Evolutionary conservation across 2,329 filamentous ascomycete genomes (phyloP), one percentile per base, ranked within the genome.

Genomic region (Septoria linicola): DNA sequence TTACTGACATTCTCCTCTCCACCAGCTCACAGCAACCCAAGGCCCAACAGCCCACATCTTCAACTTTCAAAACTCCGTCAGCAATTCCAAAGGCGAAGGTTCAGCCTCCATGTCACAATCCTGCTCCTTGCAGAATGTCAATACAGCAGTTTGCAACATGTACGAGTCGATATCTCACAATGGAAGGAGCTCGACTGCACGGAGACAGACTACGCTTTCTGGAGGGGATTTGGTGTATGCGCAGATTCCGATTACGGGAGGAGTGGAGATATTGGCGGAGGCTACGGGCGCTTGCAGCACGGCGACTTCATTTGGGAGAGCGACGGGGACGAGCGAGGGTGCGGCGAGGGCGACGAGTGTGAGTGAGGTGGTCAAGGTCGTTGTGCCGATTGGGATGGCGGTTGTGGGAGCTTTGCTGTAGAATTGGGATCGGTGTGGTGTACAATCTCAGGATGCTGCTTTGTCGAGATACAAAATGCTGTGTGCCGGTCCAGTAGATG

Each of bases 201-300:
- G 43, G n/a, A 46, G 43, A n/a, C 32, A 46, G 43, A 46, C 43
- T 14, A 37, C 43, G 3, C 14, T 37, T 2, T 37, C 43, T 7
- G 43, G 30, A 3, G 41, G 36, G 13, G 41, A 44, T 19, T 16
- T 37, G 8, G 43, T 46, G 19, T 55, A 53, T 27, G 55, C 46
- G 23, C 46, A 50, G 4, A 42, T 55, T n/a, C 45, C 53, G 3
- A 54, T 58, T 43, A 58, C 55, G n/a, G 55, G 46, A 27, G 55
- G 55, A 23, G 53, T 51, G 27, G 47, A 44, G 30, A 55, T 43
- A 20, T 41, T 55, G 25, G 46, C 49, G 13, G 46, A 48, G 27
- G 49, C 34, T 4, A 41, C 41, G 3, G 43, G 46, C 6, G 25
- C 40, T 10, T 58, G 53, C 34, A 30, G 32, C 13, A 46, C 43